Evolutionary conservation across 108 stramenopile species (phyloP), one percentile per base, ranked within the genome.

Genomic region (Cyclotella baltica): DNA sequence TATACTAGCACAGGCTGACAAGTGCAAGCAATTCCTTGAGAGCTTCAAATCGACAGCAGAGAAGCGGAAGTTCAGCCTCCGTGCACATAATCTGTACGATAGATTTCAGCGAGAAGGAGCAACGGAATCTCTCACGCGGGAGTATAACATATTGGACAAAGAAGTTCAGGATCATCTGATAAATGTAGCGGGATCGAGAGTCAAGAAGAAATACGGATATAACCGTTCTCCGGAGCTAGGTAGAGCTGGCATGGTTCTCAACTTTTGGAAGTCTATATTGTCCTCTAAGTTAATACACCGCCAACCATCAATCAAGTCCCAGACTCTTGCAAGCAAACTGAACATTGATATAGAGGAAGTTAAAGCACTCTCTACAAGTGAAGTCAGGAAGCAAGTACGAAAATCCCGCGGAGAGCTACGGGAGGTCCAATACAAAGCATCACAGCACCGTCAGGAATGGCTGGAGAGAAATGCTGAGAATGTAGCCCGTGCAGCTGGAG

Each of bases 1-100:
- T 25, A 25, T 20, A 31, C 37, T 64, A 9, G 62, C 25, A 64
- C 62, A 64, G 9, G 46, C 66, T 29, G 66, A 67, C 28, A 67
- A 67, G 38, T 50, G 66, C 10, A 28, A 48, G 30, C 48, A 38
- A 22, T 64, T 64, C 30, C 25, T 33, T 3, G 10, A 33, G 27
- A 19, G 25, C 5, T 15, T 33, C 18, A 6, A 9, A 40, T 34
- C 37, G 23, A 10, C 13, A 4, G 38, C 38, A 22, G 23, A 10
- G 4, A 19, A 40, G 22, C 27, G 40, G 35, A 65, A 65, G 8
- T 65, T 40, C 22, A 8, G 13, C 6, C n/a, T 13, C 13, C 9
- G 63, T 3, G 38, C 23, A 3, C 11, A 23, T 3, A 4, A 3
- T 40, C 38, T 65, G 38, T 22, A 9, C 38, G 31, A 22, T 18